Base-by-base conservation (phyloP, 2,329 filamentous ascomycete species). In the Colletotrichum graminicola region DNA sequence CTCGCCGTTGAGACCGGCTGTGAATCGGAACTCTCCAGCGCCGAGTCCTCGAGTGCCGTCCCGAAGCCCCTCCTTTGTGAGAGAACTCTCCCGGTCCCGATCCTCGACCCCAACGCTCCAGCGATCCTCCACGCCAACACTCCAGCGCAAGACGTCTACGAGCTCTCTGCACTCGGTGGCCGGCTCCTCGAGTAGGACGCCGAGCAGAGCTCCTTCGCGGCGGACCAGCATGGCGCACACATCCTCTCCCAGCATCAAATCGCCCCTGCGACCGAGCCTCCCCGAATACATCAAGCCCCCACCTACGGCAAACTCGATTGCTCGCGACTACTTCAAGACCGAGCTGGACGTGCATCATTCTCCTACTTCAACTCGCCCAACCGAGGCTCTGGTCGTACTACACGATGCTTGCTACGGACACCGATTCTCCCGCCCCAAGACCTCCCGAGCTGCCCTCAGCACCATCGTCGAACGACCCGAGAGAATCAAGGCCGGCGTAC, bases 321-420 rank as follows among this genome's bases (percentile, higher is more conserved):
- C 93, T 5, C 87, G 85, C 59, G 86, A 89, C 11, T 90, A 92
- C 79, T 93, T 97, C 77, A 84, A 85, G 73, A 88, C 87, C 72
- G 94, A 97, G 78, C 80, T 97, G 41, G 85, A 88, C 21, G 80
- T 86, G 8, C 91, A 94, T 76, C 87, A 91, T 68, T 82, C 83
- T 41, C 77, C 78, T 2, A 79, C 82, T 14, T 79, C 81, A 2
- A 80, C 81, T 11, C 78, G 80, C 34, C 75, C 82, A 43, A 81
- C 88, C 14, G 85, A 94, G 72, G 94, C 94, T 0, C 82, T 97
- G 5, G 94, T 98, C 57, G 88, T 99, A 39, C 84, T 99, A 2
- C 94, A 98, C 77, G 96, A 99, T 82, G 91, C 93, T 64, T 97
- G 95, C 81, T 99, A 98, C 79, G 95, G 95, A 32, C 96, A 99